Conservation (phyloP, 2,329 filamentous ascomycete species). For the Chalaropsis thielavioides region DNA sequence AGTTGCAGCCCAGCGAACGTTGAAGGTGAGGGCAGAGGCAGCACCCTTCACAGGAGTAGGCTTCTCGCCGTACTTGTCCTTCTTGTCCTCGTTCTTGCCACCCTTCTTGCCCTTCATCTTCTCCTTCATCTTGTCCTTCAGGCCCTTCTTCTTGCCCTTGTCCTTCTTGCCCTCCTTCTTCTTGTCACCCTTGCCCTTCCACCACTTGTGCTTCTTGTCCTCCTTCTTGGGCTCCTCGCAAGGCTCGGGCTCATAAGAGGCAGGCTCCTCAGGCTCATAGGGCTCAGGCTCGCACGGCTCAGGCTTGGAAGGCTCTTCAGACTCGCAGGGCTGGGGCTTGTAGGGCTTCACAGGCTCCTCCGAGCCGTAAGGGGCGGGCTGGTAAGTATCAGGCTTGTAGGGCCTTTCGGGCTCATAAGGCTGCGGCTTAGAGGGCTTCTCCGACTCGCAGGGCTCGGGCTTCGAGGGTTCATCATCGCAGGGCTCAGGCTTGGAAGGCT, state of each 20-base stretch:
- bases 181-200: slow-evolving; percentile 17
- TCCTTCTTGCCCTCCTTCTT: slow-evolving; percentile 15
- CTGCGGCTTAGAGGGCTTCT: background rate
- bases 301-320: background rate
- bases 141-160: slow-evolving; percentile 11
- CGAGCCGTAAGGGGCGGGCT: background rate
- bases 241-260: slow-evolving; percentile 3
- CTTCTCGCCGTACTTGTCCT: slow-evolving; percentile 15
- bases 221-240: slow-evolving; percentile 15
- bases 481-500: slow-evolving; percentile 13
- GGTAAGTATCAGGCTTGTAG: slow-evolving; percentile 4
- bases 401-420: slow-evolving; percentile 3
- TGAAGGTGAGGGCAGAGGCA: slow-evolving; percentile 10
- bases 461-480: slow-evolving; percentile 9
- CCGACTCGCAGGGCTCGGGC: slow-evolving; percentile 7
- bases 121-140: slow-evolving; percentile 14
- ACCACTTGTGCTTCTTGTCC: slow-evolving; percentile 18
- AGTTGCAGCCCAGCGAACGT: slow-evolving; percentile 16
- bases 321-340: slow-evolving; percentile 6
- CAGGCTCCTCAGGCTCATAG: slow-evolving; percentile 4
- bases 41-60: slow-evolving; percentile 15
- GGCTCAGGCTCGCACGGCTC: slow-evolving; percentile 3
- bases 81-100: slow-evolving; percentile 12
- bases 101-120: slow-evolving; percentile 16
- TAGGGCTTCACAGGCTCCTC: slow-evolving; percentile 1